A percentile compares a stretch with the other conserved stretches of the same genome.
These are phyloP conservation scores for Candida mattraensis DNA, from an alignment of 805 yeast genomes.

Conservation along the genomic window DNA sequence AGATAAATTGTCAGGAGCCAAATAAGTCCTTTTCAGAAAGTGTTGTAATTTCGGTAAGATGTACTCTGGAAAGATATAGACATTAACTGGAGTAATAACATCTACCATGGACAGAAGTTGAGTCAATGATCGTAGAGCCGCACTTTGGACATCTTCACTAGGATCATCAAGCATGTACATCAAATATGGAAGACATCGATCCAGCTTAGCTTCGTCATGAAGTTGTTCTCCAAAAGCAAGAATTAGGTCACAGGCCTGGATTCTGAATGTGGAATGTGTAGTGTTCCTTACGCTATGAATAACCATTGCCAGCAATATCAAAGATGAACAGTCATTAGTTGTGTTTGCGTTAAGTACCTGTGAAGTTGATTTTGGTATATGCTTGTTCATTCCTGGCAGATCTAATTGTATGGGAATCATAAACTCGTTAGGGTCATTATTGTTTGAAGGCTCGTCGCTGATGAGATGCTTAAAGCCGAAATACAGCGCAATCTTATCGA, in stretches of 20 bases:
- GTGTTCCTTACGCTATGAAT: constrained; percentile 63
- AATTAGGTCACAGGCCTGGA: constrained; percentile 74
- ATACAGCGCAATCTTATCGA: constrained; percentile 46
- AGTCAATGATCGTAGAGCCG: constrained; percentile 64
- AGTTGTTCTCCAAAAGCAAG: constrained; percentile 73
- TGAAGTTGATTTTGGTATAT: constrained; percentile 41
- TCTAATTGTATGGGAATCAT: constrained; percentile 44
- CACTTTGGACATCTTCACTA: constrained; percentile 61
- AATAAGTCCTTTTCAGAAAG: constrained; percentile 40
- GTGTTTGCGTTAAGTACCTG: constrained; percentile 21
- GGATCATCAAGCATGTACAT: constrained; percentile 70
- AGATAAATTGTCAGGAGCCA: constrained; percentile 25
- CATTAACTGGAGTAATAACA: constrained; percentile 71
- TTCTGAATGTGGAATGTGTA: constrained; percentile 55
- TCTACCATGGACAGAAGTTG: constrained; percentile 66
- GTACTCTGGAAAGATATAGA: constrained; percentile 77
- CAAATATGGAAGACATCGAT: constrained; percentile 80
- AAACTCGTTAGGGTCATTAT: constrained; percentile 13
- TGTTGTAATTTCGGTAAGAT: constrained; percentile 65
- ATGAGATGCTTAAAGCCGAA: constrained; percentile 37
- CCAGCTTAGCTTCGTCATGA: constrained; percentile 81
- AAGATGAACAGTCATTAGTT: constrained; percentile 44
- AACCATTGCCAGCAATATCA: constrained; percentile 57
- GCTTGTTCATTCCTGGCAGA: constrained; percentile 52
- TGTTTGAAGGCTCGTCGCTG: constrained; percentile 9